Evolutionary conservation across 2,329 filamentous ascomycete genomes (phyloP), one percentile per base, ranked within the genome.

Genomic region (Magnaporthiopsis incrustans): DNA sequence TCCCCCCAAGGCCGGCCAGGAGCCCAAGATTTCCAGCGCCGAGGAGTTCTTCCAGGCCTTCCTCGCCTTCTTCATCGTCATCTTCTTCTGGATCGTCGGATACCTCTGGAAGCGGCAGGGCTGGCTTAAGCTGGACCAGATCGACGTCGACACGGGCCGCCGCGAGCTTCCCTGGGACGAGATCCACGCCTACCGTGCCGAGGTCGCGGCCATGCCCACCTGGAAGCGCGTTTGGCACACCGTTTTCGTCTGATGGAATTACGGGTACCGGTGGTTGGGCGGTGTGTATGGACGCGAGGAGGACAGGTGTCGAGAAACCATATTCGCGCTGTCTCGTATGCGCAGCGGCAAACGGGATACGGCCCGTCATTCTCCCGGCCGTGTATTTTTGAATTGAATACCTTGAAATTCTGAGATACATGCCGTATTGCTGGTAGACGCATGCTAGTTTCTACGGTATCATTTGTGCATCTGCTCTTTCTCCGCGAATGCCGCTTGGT

Each of bases 131-230:
- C 76, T 83, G 1, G 72, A 75, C 33, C 79, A 90, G 65, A 89
- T 91, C 66, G 88, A 91, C 67, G 81, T 91, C 63, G 87, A 90
- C 71, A 82, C 79, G 53, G 86, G 85, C 60, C 82, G 86, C 59
- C 80, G 87, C 59, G 82, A 84, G 71, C 79, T 88, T 60, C 81
- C 89, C 69, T 87, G 83, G 83, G 84, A 86, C 25, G 65, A 66
- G 56, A 68, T 69, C 63, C 59, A 66, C 57, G 64, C 63, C 3
- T 65, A 68, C 61, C 64, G 66, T 5, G 53, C 61, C 27, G 15
- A 57, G 25, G 35, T 68, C 0, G 67, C 68, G 12, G 3, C 44
- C 25, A 68, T 69, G 69, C 63, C 66, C 3, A 60, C 66, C 3
- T 63, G 22, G 60, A 61, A 60, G 57, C 67, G 68, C 8, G 12